Conservation (phyloP, 2,329 filamentous ascomycete genomes). For the Aspergillus udagawae region DNA sequence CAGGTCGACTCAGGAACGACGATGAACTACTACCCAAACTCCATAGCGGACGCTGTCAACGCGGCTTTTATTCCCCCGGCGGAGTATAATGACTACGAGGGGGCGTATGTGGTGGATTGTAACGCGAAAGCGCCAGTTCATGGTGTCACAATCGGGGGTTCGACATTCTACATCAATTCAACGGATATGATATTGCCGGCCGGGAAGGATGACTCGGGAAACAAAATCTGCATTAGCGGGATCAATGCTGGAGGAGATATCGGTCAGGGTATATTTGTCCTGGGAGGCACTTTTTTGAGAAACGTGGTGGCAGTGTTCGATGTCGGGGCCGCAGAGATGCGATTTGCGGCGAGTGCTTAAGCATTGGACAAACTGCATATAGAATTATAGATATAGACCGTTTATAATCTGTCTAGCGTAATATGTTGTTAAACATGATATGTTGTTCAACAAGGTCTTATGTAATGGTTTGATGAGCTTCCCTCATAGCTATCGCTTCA, state of each 20-base stretch:
- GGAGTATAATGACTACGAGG: slow-evolving; percentile 24
- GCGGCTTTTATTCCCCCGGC: slow-evolving; percentile 40
- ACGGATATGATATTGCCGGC: slow-evolving; percentile 25
- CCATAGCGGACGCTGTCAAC: slow-evolving; percentile 36
- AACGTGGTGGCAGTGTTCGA: slow-evolving; percentile 50
- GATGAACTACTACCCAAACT: slow-evolving; percentile 33
- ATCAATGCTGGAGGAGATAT: slow-evolving; percentile 12
- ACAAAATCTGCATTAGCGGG: slow-evolving; percentile 13
- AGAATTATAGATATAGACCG: background rate
- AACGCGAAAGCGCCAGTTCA: slow-evolving; percentile 38
- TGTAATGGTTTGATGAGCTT: background rate
- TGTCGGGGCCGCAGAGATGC: slow-evolving; percentile 44
- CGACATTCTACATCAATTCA: slow-evolving; percentile 26
- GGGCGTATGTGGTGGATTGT: slow-evolving; percentile 41
- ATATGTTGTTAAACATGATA: background rate
- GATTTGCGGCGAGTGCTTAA: slow-evolving; percentile 14
- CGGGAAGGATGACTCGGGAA: slow-evolving; percentile 13
- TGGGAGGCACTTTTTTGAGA: slow-evolving; percentile 46
- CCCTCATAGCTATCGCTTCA: too few species aligned
- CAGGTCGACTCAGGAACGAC: slow-evolving; percentile 26
- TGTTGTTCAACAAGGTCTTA: background rate
- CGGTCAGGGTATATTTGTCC: slow-evolving; percentile 15
- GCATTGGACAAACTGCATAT: background rate
- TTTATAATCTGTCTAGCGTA: background rate
- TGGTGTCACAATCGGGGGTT: slow-evolving; percentile 38